These are phyloP conservation scores for Auriscalpium vulgare DNA, from an alignment of 768 basidiomycete species.

Conservation along the genomic window DNA sequence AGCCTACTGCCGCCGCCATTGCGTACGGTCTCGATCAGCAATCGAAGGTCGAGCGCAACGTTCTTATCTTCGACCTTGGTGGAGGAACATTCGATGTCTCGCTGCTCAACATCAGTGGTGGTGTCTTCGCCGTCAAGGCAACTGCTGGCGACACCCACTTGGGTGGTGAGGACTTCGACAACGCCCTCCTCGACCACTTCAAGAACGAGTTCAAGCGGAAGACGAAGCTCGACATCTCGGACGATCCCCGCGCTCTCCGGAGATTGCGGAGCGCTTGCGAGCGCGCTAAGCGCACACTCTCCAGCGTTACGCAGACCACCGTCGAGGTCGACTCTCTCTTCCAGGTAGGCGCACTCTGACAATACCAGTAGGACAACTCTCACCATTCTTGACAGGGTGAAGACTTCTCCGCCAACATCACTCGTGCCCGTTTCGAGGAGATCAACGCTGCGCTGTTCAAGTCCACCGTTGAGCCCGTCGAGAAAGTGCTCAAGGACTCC, in stretches of 20 bases:
- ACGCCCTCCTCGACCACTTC: slow-evolving; percentile 96
- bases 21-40: slow-evolving; percentile 98
- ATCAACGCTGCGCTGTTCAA: slow-evolving; percentile 95
- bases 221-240: slow-evolving; percentile 94
- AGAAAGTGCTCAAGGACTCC: slow-evolving; percentile 97
- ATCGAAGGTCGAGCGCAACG: slow-evolving; percentile 91
- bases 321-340: slow-evolving; percentile 98
- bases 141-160: slow-evolving; percentile 99
- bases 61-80: slow-evolving; percentile 98
- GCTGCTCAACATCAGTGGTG: slow-evolving; percentile 93
- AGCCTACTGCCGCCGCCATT: slow-evolving; percentile 98
- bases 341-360: slow-evolving; percentile 46
- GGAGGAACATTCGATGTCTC: slow-evolving; percentile 99
- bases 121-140: slow-evolving; percentile 98
- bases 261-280: slow-evolving; percentile 97
- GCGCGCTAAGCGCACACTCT: slow-evolving; percentile 98
- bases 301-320: slow-evolving; percentile 96
- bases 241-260: slow-evolving; percentile 92
- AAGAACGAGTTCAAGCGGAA: slow-evolving; percentile 99
- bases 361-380: not conserved
- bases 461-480: slow-evolving; percentile 95
- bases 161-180: slow-evolving; percentile 99
- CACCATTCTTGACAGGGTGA: slow-evolving; percentile 50
- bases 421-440: slow-evolving; percentile 99
- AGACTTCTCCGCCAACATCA: slow-evolving; percentile 98